Percentiles rank a stretch among this genome's conserved stretches.
phyloP scores from a whole-genome alignment of 2,329 filamentous ascomycete genomes.

The Tolypocladium amazonense region DNA sequence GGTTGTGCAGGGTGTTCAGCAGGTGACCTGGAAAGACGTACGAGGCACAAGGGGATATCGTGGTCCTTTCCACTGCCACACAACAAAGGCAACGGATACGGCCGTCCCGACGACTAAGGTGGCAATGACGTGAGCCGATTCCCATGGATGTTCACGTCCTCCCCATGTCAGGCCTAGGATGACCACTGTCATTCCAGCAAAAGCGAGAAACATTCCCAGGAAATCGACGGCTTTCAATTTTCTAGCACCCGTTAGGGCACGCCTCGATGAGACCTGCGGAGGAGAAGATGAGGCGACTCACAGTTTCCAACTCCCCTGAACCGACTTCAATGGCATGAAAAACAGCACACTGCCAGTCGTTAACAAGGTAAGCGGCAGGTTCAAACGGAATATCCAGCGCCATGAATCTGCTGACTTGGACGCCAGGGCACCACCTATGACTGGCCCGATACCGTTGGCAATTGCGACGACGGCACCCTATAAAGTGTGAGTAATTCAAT shows the following conservation, averaged over 20 bases:
- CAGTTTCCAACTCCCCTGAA: slow-evolving; percentile 39
- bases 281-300: slow-evolving; percentile 8
- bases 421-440: slow-evolving; percentile 41
- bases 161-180: slow-evolving; percentile 47
- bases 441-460: slow-evolving; percentile 42
- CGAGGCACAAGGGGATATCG: slow-evolving; percentile 35
- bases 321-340: slow-evolving; percentile 46
- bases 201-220: slow-evolving; percentile 32
- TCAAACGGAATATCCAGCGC: slow-evolving; percentile 44
- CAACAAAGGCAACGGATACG: slow-evolving; percentile 35
- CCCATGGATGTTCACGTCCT: slow-evolving; percentile 47
- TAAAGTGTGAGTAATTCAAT: background rate
- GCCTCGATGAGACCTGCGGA: background rate
- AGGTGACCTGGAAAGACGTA: slow-evolving; percentile 12
- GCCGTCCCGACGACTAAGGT: slow-evolving; percentile 39
- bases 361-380: slow-evolving; percentile 38
- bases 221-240: slow-evolving; percentile 43
- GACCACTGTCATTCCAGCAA: slow-evolving; percentile 33
- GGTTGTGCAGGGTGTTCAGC: background rate
- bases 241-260: slow-evolving; percentile 8
- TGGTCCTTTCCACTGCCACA: slow-evolving; percentile 42
- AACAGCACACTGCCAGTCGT: slow-evolving; percentile 37
- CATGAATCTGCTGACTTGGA: slow-evolving; percentile 33
- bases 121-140: slow-evolving; percentile 40
- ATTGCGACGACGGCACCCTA: slow-evolving; percentile 39